These are phyloP conservation scores for Leishmania lainsoni DNA, from an alignment of 208 protist genomes.

Conservation along the genomic window DNA sequence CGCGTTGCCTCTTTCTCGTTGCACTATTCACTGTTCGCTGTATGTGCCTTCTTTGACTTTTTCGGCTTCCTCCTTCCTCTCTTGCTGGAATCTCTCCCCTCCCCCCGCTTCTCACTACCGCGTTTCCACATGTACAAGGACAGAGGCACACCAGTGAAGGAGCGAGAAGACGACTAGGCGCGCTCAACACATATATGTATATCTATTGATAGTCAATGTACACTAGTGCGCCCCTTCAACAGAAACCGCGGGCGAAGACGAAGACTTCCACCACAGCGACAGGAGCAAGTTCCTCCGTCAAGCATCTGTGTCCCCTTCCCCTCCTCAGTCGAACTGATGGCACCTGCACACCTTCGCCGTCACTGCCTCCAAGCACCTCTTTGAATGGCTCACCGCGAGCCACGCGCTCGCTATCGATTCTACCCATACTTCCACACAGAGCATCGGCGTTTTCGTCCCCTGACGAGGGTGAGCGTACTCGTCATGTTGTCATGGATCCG, in stretches of 20 bases:
- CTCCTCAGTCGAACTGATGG: neutral
- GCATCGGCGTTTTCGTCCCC: neutral
- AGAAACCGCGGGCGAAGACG: slow-evolving; percentile 6
- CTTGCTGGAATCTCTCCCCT: neutral
- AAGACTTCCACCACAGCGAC: neutral
- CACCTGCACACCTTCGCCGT: neutral
- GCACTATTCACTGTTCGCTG: neutral
- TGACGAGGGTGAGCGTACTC: neutral
- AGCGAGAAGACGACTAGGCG: neutral
- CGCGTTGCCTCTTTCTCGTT: neutral
- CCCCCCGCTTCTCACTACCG: neutral
- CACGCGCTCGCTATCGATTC: neutral
- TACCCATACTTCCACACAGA: neutral
- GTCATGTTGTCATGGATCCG: slow-evolving; percentile 68
- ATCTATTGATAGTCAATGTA: slow-evolving; percentile 15
- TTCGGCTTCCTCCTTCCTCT: neutral
- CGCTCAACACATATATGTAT: neutral
- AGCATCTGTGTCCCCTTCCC: slow-evolving; percentile 10
- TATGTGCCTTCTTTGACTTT: neutral
- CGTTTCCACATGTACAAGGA: neutral
- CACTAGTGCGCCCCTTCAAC: slow-evolving; percentile 10
- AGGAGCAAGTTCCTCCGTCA: neutral
- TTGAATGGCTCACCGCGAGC: neutral
- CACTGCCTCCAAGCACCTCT: neutral
- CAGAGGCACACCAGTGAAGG: neutral